phyloP scores from a whole-genome alignment of 2,329 filamentous ascomycete species.

The Rutstroemia sp. region DNA sequence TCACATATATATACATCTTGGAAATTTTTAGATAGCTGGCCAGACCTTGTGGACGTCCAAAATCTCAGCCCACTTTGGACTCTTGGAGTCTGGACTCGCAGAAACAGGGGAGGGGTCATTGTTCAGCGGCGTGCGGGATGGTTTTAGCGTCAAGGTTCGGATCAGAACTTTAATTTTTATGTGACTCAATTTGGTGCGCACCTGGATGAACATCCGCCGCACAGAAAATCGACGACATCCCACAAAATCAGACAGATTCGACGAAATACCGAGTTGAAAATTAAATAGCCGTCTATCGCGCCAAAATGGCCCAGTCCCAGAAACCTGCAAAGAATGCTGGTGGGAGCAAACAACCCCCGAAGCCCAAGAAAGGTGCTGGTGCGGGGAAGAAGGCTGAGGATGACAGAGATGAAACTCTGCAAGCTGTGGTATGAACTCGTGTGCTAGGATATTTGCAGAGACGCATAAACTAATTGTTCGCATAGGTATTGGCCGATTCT shows the following conservation, averaged over 20 bases:
- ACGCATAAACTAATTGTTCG: constrained; percentile 10
- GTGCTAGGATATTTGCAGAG: neutral
- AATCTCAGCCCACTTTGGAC: neutral
- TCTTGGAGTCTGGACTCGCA: neutral
- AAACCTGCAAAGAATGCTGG: constrained; percentile 19
- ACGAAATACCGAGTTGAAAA: neutral
- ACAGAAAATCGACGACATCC: neutral
- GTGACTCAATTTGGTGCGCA: neutral
- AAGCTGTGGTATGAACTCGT: constrained; percentile 29
- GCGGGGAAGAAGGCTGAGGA: constrained; percentile 27
- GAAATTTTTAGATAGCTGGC: neutral
- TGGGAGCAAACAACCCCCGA: constrained; percentile 13
- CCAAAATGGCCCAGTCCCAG: constrained; percentile 18
- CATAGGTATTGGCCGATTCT: constrained; percentile 80
- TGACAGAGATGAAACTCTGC: constrained; percentile 30
- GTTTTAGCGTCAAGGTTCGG: neutral
- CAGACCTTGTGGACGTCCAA: neutral
- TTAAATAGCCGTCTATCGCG: neutral
- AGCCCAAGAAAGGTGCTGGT: constrained; percentile 24
- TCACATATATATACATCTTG: neutral
- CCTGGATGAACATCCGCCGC: neutral
- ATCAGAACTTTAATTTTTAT: neutral
- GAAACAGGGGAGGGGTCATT: neutral
- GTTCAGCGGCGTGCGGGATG: neutral
- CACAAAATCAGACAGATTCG: neutral